Percentiles rank a stretch among this genome's conserved stretches.
These are phyloP conservation scores for Codiaeum variegatum DNA, from an alignment of 441 rosid genomes.

Conservation along the genomic window DNA sequence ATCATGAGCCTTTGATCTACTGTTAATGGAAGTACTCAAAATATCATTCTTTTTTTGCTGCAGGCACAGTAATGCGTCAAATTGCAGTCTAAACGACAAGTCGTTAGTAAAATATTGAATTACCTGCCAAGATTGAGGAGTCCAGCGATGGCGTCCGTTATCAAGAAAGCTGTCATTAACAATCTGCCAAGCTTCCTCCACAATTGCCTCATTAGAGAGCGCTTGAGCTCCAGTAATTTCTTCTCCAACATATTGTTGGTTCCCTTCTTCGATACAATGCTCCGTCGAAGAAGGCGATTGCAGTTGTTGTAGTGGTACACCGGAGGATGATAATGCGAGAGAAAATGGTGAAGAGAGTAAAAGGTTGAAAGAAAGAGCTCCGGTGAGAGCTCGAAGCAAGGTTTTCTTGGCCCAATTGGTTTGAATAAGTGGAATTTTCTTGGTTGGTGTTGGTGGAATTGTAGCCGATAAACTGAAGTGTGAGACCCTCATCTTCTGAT, in stretches of 20 bases:
- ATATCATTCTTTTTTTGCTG: constrained; percentile 69
- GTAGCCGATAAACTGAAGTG: constrained; percentile 40
- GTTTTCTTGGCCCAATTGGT: constrained; percentile 36
- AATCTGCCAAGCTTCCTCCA: constrained; percentile 93
- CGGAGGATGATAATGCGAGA: constrained; percentile 34
- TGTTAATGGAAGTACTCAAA: constrained; percentile 46
- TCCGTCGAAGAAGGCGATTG: constrained; percentile 25
- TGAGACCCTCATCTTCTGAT: constrained; percentile 41
- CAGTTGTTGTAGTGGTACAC: neutral
- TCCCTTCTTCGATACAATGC: constrained; percentile 44
- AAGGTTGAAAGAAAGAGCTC: constrained; percentile 63
- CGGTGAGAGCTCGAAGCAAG: constrained; percentile 37
- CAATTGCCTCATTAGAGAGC: constrained; percentile 57
- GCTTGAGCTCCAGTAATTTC: constrained; percentile 26
- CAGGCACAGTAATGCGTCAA: neutral
- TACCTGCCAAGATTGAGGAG: constrained; percentile 73
- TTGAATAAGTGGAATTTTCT: constrained; percentile 6
- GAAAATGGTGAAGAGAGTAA: constrained; percentile 58
- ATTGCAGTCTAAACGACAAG: too few species aligned
- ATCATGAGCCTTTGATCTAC: constrained; percentile 76
- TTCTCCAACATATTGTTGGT: constrained; percentile 1
- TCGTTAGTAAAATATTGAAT: neutral
- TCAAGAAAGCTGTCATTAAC: constrained; percentile 70
- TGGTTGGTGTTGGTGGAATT: constrained; percentile 24
- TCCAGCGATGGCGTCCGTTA: constrained; percentile 50